A percentile compares a stretch with the other conserved stretches of the same genome.
Evolutionary conservation across 805 yeast species (phyloP).

Genomic region (Teunomyces tritomae): DNA sequence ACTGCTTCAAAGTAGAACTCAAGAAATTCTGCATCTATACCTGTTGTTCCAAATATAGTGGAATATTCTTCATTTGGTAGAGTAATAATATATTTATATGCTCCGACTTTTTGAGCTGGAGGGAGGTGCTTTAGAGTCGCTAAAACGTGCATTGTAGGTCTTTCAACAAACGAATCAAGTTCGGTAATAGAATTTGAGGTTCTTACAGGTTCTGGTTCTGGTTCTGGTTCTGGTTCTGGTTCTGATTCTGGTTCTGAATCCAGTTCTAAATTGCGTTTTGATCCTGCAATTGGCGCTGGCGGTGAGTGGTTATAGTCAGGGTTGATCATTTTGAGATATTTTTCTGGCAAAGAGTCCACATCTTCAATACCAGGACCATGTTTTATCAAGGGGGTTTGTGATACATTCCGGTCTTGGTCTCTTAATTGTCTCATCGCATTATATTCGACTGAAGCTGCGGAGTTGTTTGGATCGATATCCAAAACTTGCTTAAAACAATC

Average conservation of each 20-base stretch:
- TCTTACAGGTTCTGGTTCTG: neutral
- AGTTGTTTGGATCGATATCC: slow-evolving; percentile 40
- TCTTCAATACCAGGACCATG: slow-evolving; percentile 22
- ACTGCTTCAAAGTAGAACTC: slow-evolving; percentile 48
- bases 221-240: neutral
- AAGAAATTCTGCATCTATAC: slow-evolving; percentile 49
- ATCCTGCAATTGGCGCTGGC: neutral
- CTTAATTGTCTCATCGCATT: too few species aligned
- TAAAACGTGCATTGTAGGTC: slow-evolving; percentile 26
- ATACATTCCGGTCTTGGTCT: too few species aligned
- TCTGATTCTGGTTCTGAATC: neutral
- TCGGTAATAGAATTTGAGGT: neutral
- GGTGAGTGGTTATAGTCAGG: neutral
- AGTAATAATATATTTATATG: slow-evolving; percentile 36
- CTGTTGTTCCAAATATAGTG: slow-evolving; percentile 38
- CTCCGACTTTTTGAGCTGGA: slow-evolving; percentile 19
- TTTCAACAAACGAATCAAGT: slow-evolving; percentile 12
- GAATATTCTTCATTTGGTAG: slow-evolving; percentile 22
- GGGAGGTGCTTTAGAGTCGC: slow-evolving; percentile 26
- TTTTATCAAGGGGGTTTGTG: slow-evolving; percentile 8
- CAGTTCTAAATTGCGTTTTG: neutral
- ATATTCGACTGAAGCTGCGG: slow-evolving; percentile 33
- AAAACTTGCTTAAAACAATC: slow-evolving; percentile 35
- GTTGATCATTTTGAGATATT: slow-evolving; percentile 13
- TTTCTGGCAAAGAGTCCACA: slow-evolving; percentile 44